Base-by-base conservation (phyloP, 305 asterid species). In the Ajuga reptans region DNA sequence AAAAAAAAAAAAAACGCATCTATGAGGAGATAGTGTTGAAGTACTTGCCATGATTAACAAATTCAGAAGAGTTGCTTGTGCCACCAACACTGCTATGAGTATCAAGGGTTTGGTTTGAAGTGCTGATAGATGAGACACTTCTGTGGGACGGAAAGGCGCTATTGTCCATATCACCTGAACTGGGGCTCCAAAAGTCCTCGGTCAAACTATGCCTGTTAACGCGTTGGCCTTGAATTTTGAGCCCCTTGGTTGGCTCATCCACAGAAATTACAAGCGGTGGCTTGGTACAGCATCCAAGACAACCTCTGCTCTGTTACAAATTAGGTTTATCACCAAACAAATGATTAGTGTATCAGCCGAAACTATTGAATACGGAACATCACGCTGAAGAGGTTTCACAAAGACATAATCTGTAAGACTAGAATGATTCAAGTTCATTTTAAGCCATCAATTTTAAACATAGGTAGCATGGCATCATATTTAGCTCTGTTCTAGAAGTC, bases 221-320 rank as follows among this genome's bases (percentile, higher is more conserved):
- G 47, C 81, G 83, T 27, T 80, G 86, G 47, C 92, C 87, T 83
- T 81, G 85, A 73, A 72, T 76, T 77, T 81, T 89, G 71, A 82
- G 87, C 57, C 89, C 88, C 78, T 78, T 86, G 52, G 91, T 75
- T 18, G 90, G 93, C 82, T 82, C 84, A 74, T 87, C 95, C 73
- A 83, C 95, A 41, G 92, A 84, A 50, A 82, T 83, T 67, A 88
- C 84, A 78, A 72, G 83, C 39, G 86, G 89, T 10, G 88, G 84
- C 78, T 87, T 84, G 34, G 81, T 73, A 89, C 93, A 87, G 72
- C 96, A 89, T 86, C 94, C 94, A 84, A 89, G 84, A 84, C 88
- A 89, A 85, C 96, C 85, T 89, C 96, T 91, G 96, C 84, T 86
- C 95, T 89, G 98, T 89, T 83, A 74, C 96, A 84, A 86, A 86